Evolutionary conservation across 1,139 yeast genomes (phyloP).

Genomic region (Lodderomyces oxycetoniae): DNA sequence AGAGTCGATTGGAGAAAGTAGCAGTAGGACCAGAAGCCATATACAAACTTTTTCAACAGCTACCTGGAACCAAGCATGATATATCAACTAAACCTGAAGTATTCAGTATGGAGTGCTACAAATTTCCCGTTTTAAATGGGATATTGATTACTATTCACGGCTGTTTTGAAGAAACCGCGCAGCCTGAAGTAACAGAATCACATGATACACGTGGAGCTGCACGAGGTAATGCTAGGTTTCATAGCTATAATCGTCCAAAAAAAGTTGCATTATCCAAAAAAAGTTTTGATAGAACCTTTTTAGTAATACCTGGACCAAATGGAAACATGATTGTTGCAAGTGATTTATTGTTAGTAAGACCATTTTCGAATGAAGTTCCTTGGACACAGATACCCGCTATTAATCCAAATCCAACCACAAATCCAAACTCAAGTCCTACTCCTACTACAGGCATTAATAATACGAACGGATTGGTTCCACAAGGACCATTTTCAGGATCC

Average conservation of each 20-base stretch:
- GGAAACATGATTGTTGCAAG: conserved; percentile 79
- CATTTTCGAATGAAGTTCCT: conserved; percentile 53
- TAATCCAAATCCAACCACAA: conserved; percentile 3
- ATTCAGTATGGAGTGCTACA: conserved; percentile 76
- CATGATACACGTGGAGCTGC: conserved; percentile 25
- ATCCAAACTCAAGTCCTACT: neutral
- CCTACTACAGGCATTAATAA: neutral
- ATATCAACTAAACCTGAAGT: conserved; percentile 56
- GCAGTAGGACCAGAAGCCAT: conserved; percentile 72
- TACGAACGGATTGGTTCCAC: neutral
- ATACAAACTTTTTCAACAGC: conserved; percentile 50
- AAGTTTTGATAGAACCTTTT: conserved; percentile 82
- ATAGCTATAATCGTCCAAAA: conserved; percentile 24
- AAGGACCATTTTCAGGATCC: conserved; percentile 34
- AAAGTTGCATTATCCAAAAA: conserved; percentile 52
- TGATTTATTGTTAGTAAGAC: conserved; percentile 69
- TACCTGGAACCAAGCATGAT: conserved; percentile 76
- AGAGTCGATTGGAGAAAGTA: conserved; percentile 52
- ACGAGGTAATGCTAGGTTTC: conserved; percentile 21
- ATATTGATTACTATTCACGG: conserved; percentile 81
- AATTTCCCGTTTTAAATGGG: conserved; percentile 68
- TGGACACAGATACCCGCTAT: conserved; percentile 54
- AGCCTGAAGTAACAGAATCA: conserved; percentile 36
- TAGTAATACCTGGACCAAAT: conserved; percentile 68
- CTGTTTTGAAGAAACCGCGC: conserved; percentile 62